These are phyloP conservation scores for Ophiostoma fasciatum DNA, from an alignment of 2,329 filamentous ascomycete species.

Conservation along the genomic window DNA sequence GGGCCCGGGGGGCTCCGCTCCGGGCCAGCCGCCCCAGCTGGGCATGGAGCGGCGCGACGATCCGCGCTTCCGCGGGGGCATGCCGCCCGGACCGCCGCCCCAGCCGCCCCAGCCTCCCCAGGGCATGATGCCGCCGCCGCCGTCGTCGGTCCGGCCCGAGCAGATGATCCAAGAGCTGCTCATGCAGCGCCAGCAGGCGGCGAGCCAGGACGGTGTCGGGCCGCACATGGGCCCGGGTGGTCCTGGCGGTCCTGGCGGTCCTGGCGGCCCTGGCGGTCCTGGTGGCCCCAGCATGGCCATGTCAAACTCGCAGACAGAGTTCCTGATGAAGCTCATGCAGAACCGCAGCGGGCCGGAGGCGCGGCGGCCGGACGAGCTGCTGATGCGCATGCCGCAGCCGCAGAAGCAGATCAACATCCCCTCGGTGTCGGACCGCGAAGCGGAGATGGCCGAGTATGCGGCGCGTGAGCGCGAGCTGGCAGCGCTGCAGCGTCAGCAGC, in stretches of 20 bases:
- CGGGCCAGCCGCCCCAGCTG: slow-evolving; percentile 25
- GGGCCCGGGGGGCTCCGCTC: slow-evolving; percentile 15
- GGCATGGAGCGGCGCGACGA: slow-evolving; percentile 30
- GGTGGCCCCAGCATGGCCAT: background rate
- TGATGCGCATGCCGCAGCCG: slow-evolving; percentile 38
- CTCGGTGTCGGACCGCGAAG: slow-evolving; percentile 32
- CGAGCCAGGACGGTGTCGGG: slow-evolving; percentile 29
- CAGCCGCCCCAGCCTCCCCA: no score
- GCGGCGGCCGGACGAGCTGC: slow-evolving; percentile 35
- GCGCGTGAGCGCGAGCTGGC: slow-evolving; percentile 7
- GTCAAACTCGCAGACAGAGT: slow-evolving; percentile 59
- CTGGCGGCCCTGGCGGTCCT: no score
- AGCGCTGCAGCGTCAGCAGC: slow-evolving; percentile 21
- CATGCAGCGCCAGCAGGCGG: slow-evolving; percentile 40
- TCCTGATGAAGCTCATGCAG: slow-evolving; percentile 74
- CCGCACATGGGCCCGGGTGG: slow-evolving; percentile 13
- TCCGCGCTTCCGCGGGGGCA: slow-evolving; percentile 19
- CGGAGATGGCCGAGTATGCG: slow-evolving; percentile 27
- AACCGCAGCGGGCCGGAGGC: slow-evolving; percentile 33
- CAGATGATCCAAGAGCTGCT: slow-evolving; percentile 48
- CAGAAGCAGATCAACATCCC: slow-evolving; percentile 32
- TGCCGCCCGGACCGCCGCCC: slow-evolving; percentile 24
- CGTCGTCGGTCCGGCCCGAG: slow-evolving; percentile 32
- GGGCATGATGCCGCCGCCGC: no score
- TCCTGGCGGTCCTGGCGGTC: no score